phyloP scores from a whole-genome alignment of 1,284 basidiomycete species.

The Ustilago hordei region DNA sequence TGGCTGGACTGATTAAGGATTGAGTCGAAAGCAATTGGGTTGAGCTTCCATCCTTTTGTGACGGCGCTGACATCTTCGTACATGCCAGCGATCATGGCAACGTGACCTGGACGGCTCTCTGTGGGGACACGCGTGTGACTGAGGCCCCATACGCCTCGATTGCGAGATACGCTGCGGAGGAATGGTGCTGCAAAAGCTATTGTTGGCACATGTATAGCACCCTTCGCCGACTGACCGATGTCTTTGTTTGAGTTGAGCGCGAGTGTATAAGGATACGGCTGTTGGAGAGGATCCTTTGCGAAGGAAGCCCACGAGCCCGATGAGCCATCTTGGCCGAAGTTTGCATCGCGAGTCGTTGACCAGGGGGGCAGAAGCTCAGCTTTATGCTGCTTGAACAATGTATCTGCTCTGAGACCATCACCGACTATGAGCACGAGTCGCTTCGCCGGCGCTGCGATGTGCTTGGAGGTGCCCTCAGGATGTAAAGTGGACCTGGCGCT shows the following conservation, averaged over 20 bases:
- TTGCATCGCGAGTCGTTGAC: conserved; percentile 26
- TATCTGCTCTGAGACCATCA: conserved; percentile 80
- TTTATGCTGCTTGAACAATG: conserved; percentile 75
- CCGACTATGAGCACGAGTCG: conserved; percentile 85
- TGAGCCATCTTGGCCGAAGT: conserved; percentile 8
- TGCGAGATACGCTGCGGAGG: conserved; percentile 77
- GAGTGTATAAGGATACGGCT: conserved; percentile 30
- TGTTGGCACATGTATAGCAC: neutral
- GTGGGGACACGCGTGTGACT: conserved; percentile 90
- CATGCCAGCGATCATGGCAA: conserved; percentile 91
- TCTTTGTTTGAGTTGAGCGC: conserved; percentile 12
- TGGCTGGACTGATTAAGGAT: conserved; percentile 84
- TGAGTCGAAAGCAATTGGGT: conserved; percentile 90
- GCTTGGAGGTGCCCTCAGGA: neutral
- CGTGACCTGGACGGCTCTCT: conserved; percentile 86
- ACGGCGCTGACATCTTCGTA: conserved; percentile 93
- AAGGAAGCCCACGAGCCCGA: conserved; percentile 35
- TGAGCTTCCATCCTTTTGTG: conserved; percentile 88
- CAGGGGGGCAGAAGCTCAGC: conserved; percentile 36
- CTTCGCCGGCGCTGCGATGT: conserved; percentile 73
- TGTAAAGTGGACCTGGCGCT: conserved; percentile 26
- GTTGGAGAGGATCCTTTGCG: conserved; percentile 23
- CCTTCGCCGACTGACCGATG: neutral
- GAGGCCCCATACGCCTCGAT: conserved; percentile 81
- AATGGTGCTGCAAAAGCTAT: conserved; percentile 76